Percentiles rank a stretch among this genome's conserved stretches.
Conservation (phyloP, 2,329 filamentous ascomycete species). For the Monosporascus sp. region DNA sequence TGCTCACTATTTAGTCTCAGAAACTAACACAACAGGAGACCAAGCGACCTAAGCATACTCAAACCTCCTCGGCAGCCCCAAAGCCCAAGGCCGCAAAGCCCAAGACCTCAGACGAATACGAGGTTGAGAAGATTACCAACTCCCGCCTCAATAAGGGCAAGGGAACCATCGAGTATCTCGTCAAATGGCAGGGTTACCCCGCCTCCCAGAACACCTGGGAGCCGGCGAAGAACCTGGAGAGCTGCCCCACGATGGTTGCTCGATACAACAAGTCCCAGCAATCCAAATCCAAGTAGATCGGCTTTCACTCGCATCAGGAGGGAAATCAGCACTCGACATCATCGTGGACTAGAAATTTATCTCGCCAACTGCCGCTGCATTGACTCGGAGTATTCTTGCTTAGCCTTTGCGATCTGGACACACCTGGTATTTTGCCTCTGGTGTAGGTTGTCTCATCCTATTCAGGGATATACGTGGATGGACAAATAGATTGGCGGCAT, state of each 20-base stretch:
- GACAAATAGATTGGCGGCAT: too few relatives aligned
- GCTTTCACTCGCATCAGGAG: not conserved
- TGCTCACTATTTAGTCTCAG: not conserved
- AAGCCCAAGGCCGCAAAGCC: conserved; percentile 11
- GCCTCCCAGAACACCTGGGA: conserved; percentile 48
- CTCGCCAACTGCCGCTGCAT: not conserved
- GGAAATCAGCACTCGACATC: conserved; percentile 28
- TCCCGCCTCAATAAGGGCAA: conserved; percentile 33
- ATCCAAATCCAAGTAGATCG: conserved; percentile 1
- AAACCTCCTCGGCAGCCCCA: not conserved
- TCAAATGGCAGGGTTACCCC: conserved; percentile 50
- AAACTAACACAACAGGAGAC: conserved; percentile 5
- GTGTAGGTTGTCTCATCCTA: too few relatives aligned
- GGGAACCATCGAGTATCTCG: conserved; percentile 31
- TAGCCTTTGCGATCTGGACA: too few relatives aligned
- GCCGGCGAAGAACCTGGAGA: conserved; percentile 38
- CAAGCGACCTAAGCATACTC: conserved; percentile 4
- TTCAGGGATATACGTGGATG: too few relatives aligned
- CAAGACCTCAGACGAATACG: conserved; percentile 30
- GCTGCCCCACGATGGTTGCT: conserved; percentile 25
- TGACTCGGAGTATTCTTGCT: not conserved
- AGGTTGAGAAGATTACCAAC: conserved; percentile 44
- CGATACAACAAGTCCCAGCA: conserved; percentile 8
- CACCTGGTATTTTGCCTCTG: too few relatives aligned
- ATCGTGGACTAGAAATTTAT: conserved; percentile 5